Percentiles rank a stretch among this genome's conserved stretches.
Evolutionary conservation across 1,284 basidiomycete genomes (phyloP).

Genomic region (Singerocomus rubriflavus): DNA sequence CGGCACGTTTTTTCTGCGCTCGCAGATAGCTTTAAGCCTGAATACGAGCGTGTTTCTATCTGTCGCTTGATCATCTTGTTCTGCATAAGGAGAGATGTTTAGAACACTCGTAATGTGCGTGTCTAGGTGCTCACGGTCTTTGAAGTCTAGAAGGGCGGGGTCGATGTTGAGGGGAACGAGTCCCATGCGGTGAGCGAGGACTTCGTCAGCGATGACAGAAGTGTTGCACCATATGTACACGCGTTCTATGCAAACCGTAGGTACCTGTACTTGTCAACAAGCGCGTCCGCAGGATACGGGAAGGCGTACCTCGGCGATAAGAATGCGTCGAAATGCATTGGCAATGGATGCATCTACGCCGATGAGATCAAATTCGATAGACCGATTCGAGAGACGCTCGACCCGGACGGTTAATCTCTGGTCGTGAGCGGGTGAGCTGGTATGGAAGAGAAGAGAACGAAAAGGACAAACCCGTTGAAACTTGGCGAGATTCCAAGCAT

Average conservation of each 20-base stretch:
- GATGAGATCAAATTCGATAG: constrained; percentile 93
- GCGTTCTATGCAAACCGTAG: constrained; percentile 89
- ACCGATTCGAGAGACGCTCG: constrained; percentile 74
- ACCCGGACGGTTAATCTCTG: constrained; percentile 76
- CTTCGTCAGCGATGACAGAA: constrained; percentile 91
- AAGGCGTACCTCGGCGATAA: constrained; percentile 85
- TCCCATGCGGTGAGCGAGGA: constrained; percentile 88
- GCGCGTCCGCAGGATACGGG: not conserved
- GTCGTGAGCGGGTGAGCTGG: constrained; percentile 23
- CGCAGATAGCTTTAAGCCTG: constrained; percentile 71
- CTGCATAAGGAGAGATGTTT: constrained; percentile 19
- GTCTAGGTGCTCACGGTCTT: constrained; percentile 33
- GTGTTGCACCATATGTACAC: constrained; percentile 98
- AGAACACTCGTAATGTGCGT: not conserved
- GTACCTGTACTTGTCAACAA: constrained; percentile 56
- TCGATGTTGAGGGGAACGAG: constrained; percentile 89
- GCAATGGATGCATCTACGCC: constrained; percentile 97
- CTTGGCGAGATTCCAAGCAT: constrained; percentile 74
- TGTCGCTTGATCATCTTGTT: constrained; percentile 58
- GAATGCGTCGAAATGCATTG: constrained; percentile 88
- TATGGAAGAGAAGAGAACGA: not conserved
- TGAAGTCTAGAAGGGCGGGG: constrained; percentile 61
- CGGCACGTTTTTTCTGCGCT: constrained; percentile 51
- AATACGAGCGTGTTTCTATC: constrained; percentile 96
- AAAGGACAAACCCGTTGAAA: constrained; percentile 72